phyloP scores from a whole-genome alignment of 148 eudicot genomes.

The Arctostaphylos glauca region DNA sequence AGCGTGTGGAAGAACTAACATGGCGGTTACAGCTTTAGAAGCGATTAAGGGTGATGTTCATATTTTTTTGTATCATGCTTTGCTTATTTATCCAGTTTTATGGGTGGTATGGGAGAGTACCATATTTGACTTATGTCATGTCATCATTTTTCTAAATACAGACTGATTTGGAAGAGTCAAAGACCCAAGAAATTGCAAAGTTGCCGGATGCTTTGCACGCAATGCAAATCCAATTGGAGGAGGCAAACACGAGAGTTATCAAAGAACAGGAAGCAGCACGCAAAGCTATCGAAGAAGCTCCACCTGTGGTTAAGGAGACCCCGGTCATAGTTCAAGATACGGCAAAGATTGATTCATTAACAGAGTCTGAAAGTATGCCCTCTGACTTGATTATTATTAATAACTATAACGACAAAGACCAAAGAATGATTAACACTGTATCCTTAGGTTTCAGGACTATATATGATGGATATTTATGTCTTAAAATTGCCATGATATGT shows the following conservation, averaged over 20 bases:
- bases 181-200: slow-evolving; percentile 79
- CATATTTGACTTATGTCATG: neutral
- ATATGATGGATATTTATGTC: neutral
- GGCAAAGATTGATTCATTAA: slow-evolving; percentile 70
- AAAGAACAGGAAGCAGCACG: slow-evolving; percentile 84
- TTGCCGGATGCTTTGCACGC: slow-evolving; percentile 73
- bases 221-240: slow-evolving; percentile 68
- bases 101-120: slow-evolving; percentile 10
- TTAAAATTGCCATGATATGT: neutral
- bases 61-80: slow-evolving; percentile 1
- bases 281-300: slow-evolving; percentile 91
- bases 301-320: slow-evolving; percentile 86
- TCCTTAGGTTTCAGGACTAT: neutral
- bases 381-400: neutral
- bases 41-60: slow-evolving; percentile 67
- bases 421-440: neutral
- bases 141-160: slow-evolving; percentile 25
- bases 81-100: neutral
- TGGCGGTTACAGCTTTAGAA: slow-evolving; percentile 97
- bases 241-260: slow-evolving; percentile 57
- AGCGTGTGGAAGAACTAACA: slow-evolving; percentile 96
- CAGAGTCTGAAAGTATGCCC: slow-evolving; percentile 63
- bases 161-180: slow-evolving; percentile 92
- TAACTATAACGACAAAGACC: neutral
- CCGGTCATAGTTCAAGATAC: slow-evolving; percentile 90